Percentiles rank a stretch among this genome's conserved stretches.
Conservation (phyloP, 73 alveolate genomes). For the Effrenium voratum region DNA sequence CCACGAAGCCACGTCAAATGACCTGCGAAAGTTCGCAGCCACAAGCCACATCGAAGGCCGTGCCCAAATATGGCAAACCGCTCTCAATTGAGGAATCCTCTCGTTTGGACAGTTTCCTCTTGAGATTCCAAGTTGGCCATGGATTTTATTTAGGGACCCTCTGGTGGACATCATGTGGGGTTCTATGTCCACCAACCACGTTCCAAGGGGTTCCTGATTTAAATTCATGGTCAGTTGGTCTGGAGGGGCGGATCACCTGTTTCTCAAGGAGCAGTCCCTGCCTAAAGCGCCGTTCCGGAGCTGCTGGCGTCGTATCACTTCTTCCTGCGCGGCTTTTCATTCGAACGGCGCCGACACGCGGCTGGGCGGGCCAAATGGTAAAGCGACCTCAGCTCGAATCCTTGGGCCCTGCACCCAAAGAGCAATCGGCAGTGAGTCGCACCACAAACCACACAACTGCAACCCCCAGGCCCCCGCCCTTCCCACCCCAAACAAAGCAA, state of each 20-base stretch:
- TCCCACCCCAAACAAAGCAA: not conserved
- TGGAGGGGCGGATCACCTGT: no score
- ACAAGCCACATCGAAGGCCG: no score
- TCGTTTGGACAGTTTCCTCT: not conserved
- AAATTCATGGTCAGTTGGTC: no score
- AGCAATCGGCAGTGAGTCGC: no score
- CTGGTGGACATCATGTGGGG: not conserved
- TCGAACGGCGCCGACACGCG: not conserved
- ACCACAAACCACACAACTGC: not conserved
- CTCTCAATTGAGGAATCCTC: no score
- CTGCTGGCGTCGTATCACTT: slow-evolving; percentile 52
- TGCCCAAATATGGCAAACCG: no score
- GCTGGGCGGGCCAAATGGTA: not conserved
- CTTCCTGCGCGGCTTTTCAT: slow-evolving; percentile 2
- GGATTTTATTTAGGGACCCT: no score
- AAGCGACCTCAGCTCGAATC: not conserved
- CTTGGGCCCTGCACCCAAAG: not conserved
- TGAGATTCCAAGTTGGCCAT: no score
- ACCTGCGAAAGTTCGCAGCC: no score
- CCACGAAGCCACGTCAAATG: slow-evolving; percentile 89
- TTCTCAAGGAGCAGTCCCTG: no score
- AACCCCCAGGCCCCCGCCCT: not conserved
- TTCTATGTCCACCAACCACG: not conserved
- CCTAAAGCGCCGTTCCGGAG: slow-evolving; percentile 58
- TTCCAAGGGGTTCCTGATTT: no score